Conservation (phyloP, 2,329 filamentous ascomycete genomes). For the Botrytis galanthina region DNA sequence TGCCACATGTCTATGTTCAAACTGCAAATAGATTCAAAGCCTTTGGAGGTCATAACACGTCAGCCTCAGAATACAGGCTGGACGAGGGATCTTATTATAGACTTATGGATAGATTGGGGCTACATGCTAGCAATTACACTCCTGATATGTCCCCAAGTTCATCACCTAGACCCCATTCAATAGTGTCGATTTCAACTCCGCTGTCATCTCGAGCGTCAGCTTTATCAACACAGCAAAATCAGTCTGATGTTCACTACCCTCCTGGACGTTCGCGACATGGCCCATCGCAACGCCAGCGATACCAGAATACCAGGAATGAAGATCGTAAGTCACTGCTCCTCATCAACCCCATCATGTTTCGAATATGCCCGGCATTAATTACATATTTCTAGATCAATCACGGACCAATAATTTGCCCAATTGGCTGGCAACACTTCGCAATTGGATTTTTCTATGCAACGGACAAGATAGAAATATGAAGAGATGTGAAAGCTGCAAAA, state of each 20-base stretch:
- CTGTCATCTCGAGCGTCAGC: neutral
- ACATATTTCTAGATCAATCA: neutral
- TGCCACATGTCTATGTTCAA: neutral
- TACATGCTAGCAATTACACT: neutral
- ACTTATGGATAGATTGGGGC: neutral
- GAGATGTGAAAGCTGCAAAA: neutral
- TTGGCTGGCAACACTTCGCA: neutral
- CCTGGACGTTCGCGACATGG: neutral
- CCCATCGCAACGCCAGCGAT: neutral
- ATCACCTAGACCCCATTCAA: neutral
- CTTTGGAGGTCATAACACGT: neutral
- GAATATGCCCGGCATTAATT: neutral
- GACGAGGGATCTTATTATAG: slow-evolving; percentile 10
- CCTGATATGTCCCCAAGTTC: neutral
- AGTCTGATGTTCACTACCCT: neutral
- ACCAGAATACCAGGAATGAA: rapidly evolving
- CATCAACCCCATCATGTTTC: neutral
- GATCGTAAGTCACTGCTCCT: neutral
- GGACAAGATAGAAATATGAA: neutral
- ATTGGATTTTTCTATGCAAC: neutral
- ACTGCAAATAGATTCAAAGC: neutral
- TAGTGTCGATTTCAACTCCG: neutral
- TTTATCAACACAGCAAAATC: neutral
- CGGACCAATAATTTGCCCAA: neutral
- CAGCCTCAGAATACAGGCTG: neutral